phyloP scores from a whole-genome alignment of 331 rosid species.

The Pyrus hybrid region DNA sequence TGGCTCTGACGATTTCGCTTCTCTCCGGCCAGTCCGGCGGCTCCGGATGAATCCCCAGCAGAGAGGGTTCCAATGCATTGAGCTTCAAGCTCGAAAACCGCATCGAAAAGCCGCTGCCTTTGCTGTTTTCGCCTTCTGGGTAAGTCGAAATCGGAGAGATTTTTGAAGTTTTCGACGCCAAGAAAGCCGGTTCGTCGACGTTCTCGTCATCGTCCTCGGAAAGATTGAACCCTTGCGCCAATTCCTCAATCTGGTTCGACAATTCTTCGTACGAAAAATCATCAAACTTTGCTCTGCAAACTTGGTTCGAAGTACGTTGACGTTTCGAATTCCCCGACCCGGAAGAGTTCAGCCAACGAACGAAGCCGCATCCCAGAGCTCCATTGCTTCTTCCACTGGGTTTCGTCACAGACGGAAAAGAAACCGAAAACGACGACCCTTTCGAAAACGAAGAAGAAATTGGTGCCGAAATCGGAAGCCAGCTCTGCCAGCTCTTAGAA shows the following conservation, averaged over 20 bases:
- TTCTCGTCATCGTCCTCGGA: constrained; percentile 1
- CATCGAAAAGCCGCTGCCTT: background rate
- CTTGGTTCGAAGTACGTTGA: constrained; percentile 15
- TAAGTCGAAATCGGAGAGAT: background rate
- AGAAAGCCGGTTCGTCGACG: background rate
- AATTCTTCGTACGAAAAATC: constrained; percentile 33
- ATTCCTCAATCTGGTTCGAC: constrained; percentile 23
- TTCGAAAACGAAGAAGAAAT: constrained; percentile 4
- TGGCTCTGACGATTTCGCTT: constrained; percentile 29
- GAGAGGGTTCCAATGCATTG: constrained; percentile 41
- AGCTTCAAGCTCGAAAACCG: constrained; percentile 12
- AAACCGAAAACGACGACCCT: constrained; percentile 10
- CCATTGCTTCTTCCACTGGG: constrained; percentile 13
- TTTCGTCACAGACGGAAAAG: constrained; percentile 13
- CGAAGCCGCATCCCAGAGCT: constrained; percentile 9
- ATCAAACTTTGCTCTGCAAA: constrained; percentile 27
- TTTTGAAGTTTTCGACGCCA: constrained; percentile 10
- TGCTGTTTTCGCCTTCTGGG: background rate
- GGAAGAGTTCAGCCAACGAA: background rate
- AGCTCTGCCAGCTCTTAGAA: constrained; percentile 22
- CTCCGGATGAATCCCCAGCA: constrained; percentile 46
- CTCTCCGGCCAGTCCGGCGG: constrained; percentile 62
- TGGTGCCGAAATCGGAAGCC: constrained; percentile 7
- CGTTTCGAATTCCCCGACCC: constrained; percentile 9
- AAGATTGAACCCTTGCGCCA: background rate